Conservation (phyloP, 1,139 yeast species). For the Arxiozyma slooffiae region DNA sequence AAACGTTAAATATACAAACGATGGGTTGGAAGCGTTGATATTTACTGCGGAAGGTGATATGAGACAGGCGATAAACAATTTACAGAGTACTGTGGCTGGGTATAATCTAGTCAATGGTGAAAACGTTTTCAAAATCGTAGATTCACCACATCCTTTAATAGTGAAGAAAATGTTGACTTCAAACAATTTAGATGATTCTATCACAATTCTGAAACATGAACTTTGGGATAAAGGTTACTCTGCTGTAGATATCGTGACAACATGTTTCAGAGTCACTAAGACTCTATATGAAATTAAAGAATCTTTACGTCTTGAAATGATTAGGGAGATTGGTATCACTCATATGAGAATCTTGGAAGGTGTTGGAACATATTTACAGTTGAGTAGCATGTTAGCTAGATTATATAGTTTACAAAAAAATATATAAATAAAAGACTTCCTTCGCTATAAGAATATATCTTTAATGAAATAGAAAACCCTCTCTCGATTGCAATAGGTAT, state of each 20-base stretch:
- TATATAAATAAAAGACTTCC: not conserved
- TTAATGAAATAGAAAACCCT: too few relatives aligned
- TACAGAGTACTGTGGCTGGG: slow-evolving; percentile 91
- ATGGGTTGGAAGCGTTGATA: slow-evolving; percentile 87
- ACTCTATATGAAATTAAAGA: slow-evolving; percentile 61
- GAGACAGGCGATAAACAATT: slow-evolving; percentile 93
- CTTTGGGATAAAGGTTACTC: slow-evolving; percentile 89
- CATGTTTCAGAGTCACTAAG: slow-evolving; percentile 81
- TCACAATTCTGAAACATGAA: slow-evolving; percentile 49
- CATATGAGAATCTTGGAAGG: slow-evolving; percentile 94
- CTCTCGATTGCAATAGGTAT: not conserved
- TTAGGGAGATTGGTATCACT: slow-evolving; percentile 77
- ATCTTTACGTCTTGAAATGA: slow-evolving; percentile 57
- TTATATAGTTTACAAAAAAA: slow-evolving; percentile 20
- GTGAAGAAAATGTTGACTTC: slow-evolving; percentile 66
- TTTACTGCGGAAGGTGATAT: slow-evolving; percentile 97
- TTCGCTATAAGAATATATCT: not conserved
- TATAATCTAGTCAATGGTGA: slow-evolving; percentile 82
- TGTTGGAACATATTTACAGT: slow-evolving; percentile 74
- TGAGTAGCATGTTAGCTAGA: slow-evolving; percentile 74
- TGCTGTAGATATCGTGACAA: slow-evolving; percentile 85
- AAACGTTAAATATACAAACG: slow-evolving; percentile 69
- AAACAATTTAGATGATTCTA: slow-evolving; percentile 54
- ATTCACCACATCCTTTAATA: slow-evolving; percentile 89
- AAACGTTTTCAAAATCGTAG: slow-evolving; percentile 90